phyloP scores from a whole-genome alignment of 768 basidiomycete species.

The Pleurotus tuoliensis region DNA sequence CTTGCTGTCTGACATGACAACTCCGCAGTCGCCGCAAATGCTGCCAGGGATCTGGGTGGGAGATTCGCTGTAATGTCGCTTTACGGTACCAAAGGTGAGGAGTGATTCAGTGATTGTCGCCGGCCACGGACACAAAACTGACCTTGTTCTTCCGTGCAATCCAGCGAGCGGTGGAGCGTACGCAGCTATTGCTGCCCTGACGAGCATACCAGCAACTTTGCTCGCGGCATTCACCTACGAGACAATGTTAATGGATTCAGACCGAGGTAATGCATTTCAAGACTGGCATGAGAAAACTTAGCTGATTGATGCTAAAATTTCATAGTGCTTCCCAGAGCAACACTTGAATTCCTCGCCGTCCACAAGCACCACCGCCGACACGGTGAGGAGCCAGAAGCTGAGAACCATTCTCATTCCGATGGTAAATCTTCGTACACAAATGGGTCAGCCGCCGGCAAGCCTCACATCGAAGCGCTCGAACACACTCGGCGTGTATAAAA shows the following conservation, averaged over 20 bases:
- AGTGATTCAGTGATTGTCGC: not conserved
- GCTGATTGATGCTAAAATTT: not conserved
- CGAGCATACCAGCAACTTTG: conserved; percentile 62
- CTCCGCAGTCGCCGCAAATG: conserved; percentile 52
- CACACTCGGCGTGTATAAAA: not conserved
- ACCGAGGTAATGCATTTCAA: conserved; percentile 39
- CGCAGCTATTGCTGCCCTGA: conserved; percentile 59
- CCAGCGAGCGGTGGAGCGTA: conserved; percentile 51
- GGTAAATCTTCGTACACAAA: not conserved
- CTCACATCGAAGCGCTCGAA: not conserved
- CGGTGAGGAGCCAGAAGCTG: not conserved
- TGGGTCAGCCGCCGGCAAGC: not conserved
- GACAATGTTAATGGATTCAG: conserved; percentile 52
- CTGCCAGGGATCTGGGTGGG: conserved; percentile 66
- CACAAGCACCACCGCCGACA: conserved; percentile 9
- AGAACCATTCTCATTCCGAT: not conserved
- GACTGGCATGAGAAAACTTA: not conserved
- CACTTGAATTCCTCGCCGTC: conserved; percentile 6
- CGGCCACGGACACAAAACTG: not conserved
- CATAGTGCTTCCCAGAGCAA: conserved; percentile 7
- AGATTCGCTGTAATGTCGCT: conserved; percentile 57
- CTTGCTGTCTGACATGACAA: not conserved
- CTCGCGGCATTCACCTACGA: conserved; percentile 56
- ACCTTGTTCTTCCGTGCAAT: not conserved
- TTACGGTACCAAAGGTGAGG: conserved; percentile 47